Evolutionary conservation across 306 rosid species (phyloP).

Genomic region (Inga leiocalycina): DNA sequence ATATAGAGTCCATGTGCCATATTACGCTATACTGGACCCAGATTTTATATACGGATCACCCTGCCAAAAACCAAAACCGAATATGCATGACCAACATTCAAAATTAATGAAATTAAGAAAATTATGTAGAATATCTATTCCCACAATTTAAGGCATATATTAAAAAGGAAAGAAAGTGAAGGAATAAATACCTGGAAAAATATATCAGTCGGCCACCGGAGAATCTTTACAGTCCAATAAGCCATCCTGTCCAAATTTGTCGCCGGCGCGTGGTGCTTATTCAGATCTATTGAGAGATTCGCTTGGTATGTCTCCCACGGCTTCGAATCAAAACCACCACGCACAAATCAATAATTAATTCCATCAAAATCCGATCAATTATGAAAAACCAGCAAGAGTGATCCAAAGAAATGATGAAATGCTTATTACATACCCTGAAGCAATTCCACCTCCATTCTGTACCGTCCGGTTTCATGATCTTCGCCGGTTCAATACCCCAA

Average conservation of each 20-base stretch:
- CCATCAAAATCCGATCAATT: not conserved
- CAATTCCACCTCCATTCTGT: constrained; percentile 75
- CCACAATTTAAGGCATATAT: not conserved
- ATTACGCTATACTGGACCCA: not conserved
- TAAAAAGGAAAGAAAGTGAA: not conserved
- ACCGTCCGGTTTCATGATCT: constrained; percentile 55
- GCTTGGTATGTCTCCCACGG: constrained; percentile 83
- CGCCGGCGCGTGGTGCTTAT: constrained; percentile 61
- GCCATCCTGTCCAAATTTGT: constrained; percentile 67
- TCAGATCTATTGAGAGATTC: constrained; percentile 58
- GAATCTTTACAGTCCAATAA: constrained; percentile 65
- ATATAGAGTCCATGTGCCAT: not conserved
- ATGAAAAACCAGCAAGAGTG: not conserved
- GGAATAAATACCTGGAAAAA: constrained; percentile 64
- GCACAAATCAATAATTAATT: not conserved
- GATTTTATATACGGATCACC: not conserved
- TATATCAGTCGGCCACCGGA: constrained; percentile 63
- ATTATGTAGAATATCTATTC: not conserved
- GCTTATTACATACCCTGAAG: constrained; percentile 53
- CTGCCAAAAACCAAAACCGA: not conserved
- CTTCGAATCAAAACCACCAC: constrained; percentile 32
- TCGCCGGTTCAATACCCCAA: constrained; percentile 57
- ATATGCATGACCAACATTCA: not conserved
- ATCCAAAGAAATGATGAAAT: not conserved
- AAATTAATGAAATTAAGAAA: not conserved